phyloP scores from a whole-genome alignment of 441 rosid genomes.

The Arabidopsis lyrata region DNA sequence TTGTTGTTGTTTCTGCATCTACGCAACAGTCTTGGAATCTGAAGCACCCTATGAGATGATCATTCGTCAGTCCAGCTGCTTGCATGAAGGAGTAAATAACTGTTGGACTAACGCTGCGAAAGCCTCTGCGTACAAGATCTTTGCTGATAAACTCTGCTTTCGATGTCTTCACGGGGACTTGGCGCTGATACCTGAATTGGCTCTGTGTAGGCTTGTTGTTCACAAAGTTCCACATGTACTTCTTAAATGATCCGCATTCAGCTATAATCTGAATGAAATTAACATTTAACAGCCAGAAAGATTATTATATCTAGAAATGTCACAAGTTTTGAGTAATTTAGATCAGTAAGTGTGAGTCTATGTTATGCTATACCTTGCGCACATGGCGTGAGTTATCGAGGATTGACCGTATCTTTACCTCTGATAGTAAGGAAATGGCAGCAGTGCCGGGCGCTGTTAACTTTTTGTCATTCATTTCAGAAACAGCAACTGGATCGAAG shows the following conservation, averaged over 20 bases:
- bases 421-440: slow-evolving; percentile 72
- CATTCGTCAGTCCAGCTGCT: slow-evolving; percentile 82
- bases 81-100: slow-evolving; percentile 94
- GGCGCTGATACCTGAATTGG: slow-evolving; percentile 80
- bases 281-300: slow-evolving; percentile 32
- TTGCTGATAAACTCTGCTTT: slow-evolving; percentile 95
- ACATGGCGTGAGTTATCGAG: slow-evolving; percentile 88
- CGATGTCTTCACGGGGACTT: slow-evolving; percentile 83
- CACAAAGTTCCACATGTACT: slow-evolving; percentile 91
- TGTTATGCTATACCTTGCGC: slow-evolving; percentile 62
- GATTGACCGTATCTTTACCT: slow-evolving; percentile 75
- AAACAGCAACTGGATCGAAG: slow-evolving; percentile 76
- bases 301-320: not conserved
- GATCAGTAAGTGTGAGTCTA: slow-evolving; percentile 7
- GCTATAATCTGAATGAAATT: slow-evolving; percentile 69
- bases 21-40: slow-evolving; percentile 78
- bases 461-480: slow-evolving; percentile 83
- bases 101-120: slow-evolving; percentile 87
- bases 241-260: slow-evolving; percentile 85
- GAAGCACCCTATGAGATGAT: slow-evolving; percentile 86
- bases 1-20: slow-evolving; percentile 49
- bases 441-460: slow-evolving; percentile 38
- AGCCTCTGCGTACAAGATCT: slow-evolving; percentile 89
- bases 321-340: not conserved
- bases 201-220: slow-evolving; percentile 76